Conservation (phyloP, 139 green algal species). For the Ulvella scutata region DNA sequence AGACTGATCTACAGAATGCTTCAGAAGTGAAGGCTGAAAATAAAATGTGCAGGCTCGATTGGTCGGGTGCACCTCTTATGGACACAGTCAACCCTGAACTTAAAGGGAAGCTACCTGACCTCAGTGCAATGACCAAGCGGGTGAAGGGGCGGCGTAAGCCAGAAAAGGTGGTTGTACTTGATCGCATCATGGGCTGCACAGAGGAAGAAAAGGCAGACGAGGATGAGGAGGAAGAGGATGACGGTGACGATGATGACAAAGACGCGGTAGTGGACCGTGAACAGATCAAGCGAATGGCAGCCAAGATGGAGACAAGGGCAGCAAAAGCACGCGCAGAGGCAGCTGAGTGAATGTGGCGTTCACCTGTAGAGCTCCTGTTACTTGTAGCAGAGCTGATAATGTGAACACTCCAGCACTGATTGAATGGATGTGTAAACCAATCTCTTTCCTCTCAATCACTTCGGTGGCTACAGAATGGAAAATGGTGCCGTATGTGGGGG, state of each 20-base stretch:
- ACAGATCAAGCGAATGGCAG: conserved; percentile 27
- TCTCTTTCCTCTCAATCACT: too few relatives aligned
- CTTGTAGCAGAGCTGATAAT: too few relatives aligned
- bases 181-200: conserved; percentile 48
- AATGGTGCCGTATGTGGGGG: too few relatives aligned
- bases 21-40: too few relatives aligned
- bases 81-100: background rate
- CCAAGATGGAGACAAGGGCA: conserved; percentile 19
- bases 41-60: background rate
- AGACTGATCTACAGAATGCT: too few relatives aligned
- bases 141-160: background rate
- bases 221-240: conserved; percentile 1
- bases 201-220: conserved; percentile 10
- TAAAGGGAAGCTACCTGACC: background rate
- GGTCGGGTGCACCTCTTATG: background rate
- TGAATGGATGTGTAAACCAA: too few relatives aligned
- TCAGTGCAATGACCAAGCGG: background rate
- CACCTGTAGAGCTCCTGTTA: too few relatives aligned
- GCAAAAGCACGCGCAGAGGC: background rate
- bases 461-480: too few relatives aligned
- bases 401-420: too few relatives aligned
- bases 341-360: background rate
- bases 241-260: conserved; percentile 7
- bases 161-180: conserved; percentile 16
- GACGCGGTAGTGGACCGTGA: conserved; percentile 27